Base-by-base conservation (phyloP, 257 asterid species). In the Solanum rostratum region DNA sequence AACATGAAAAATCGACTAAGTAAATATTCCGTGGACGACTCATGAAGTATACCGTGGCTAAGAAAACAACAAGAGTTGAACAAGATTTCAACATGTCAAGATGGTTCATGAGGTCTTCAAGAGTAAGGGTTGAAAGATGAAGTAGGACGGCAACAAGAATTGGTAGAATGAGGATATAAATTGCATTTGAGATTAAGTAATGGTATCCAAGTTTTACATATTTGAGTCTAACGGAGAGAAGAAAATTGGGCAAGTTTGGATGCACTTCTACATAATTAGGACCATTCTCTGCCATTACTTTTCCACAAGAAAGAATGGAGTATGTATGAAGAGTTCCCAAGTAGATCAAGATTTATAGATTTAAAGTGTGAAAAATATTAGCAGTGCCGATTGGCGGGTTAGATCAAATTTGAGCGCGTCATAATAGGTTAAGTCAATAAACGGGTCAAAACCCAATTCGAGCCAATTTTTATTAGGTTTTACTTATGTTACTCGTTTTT, bases 141-240 rank as follows among this genome's bases (percentile, higher is more conserved):
- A 90, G 88, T 2, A 87, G 85, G 0, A 83, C 79, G 6, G 81
- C 84, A 7, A 85, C 85, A 15, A 90, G 87, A 16, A 88, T 83
- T 1, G 89, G 89, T 16, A 84, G 45, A 29, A 83, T 74, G 3
- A 86, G 50, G 29, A 90, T 89, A 84, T 87, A 89, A 41, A 88
- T 9, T 81, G 90, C 90, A 49, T 90, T 87, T 8, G 90, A 84
- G 18, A 88, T 84, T 2, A 90, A 81, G 74, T 88, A 89, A 83
- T 87, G 87, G 82, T 50, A 87, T 3, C 89, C 93, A 29, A 90
- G 90, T 68, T 86, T 90, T 33, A 87, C 88, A 69, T 88, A 88
- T 27, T 88, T 90, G 1, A 90, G 87, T 66, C 84, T 80, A 81
- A 90, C 52, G 0, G 91, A 87, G 46, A 86, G 62, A 14, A 87